Percentiles rank a stretch among this genome's conserved stretches.
These are phyloP conservation scores for Colletotrichum acutatum DNA, from an alignment of 2,329 filamentous ascomycete species.

Conservation along the genomic window DNA sequence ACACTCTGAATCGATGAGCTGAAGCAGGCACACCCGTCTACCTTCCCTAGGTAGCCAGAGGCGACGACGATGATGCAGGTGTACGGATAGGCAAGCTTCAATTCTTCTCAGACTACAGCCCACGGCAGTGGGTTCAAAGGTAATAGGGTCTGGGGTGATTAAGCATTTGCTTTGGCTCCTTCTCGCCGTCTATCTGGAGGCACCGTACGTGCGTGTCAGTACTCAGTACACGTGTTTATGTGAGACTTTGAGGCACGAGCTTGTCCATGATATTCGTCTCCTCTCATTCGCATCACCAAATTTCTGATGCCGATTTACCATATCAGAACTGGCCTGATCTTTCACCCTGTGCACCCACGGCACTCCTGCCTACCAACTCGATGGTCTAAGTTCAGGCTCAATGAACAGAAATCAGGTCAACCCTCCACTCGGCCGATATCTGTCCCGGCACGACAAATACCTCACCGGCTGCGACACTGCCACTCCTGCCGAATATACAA, in stretches of 20 bases:
- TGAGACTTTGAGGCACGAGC: slow-evolving; percentile 8
- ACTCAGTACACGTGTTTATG: neutral
- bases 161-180: slow-evolving; percentile 17
- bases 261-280: neutral
- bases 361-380: no score
- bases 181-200: neutral
- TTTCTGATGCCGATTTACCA: neutral
- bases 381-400: no score
- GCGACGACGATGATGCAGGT: neutral
- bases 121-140: neutral
- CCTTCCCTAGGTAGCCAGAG: neutral
- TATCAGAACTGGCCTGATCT: neutral
- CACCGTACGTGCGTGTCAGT: no score
- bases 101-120: neutral
- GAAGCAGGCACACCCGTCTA: neutral
- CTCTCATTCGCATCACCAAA: neutral
- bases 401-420: neutral
- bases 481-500: slow-evolving; percentile 7
- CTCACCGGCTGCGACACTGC: slow-evolving; percentile 13
- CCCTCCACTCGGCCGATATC: neutral
- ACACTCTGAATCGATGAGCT: neutral
- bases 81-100: neutral
- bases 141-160: neutral
- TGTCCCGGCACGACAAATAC: neutral
- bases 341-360: neutral